Evolutionary conservation across 2,329 filamentous ascomycete genomes (phyloP), one percentile per base, ranked within the genome.

Genomic region (Zymoseptoria passerinii): DNA sequence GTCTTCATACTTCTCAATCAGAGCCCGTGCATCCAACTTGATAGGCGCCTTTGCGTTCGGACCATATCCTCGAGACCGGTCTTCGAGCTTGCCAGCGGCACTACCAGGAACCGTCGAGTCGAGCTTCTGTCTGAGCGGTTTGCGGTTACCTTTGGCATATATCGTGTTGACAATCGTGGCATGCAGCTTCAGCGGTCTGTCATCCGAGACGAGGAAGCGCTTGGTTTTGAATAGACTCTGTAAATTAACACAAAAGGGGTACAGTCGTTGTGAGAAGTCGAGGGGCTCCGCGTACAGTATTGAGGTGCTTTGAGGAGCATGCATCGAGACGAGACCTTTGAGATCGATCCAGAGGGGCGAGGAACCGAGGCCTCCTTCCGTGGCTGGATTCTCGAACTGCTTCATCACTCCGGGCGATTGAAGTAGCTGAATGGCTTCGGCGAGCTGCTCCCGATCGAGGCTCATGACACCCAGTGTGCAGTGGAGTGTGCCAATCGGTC

Each of bases 381-480:
- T 44, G 35, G 10, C 13, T 44, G 4, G 16, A 2, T 44, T 1
- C 35, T 27, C 23, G 23, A 73, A 60, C 20, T 71, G 29, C 4
- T 59, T 40, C 6, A 19, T 9, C 16, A 72, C n/a, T 48, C 72
- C 65, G 2, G 71, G 55, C 13, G 52, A 52, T 23, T 67, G 19
- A 8, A 74, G 61, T 8, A 80, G 72, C 0, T 66, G 50, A 23
- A 77, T 64, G 0, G 81, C 83, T 28, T 74, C 71, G 0, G 78
- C 66, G 2, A 86, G 72, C 51, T 80, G 77, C 2, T 77, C 73
- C 2, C 76, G 78, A 2, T 78, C 73, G 8, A 96, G 80, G 63
- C 82, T 87, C 88, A 96, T 92, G 1, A 95, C 88, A 0, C 91
- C 92, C 0, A 96, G 78, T 0, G 92, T 96, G 2, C 95, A 77